phyloP scores from a whole-genome alignment of 192 early-diverging fungal genomes.

The Umbelopsis isabellina region DNA sequence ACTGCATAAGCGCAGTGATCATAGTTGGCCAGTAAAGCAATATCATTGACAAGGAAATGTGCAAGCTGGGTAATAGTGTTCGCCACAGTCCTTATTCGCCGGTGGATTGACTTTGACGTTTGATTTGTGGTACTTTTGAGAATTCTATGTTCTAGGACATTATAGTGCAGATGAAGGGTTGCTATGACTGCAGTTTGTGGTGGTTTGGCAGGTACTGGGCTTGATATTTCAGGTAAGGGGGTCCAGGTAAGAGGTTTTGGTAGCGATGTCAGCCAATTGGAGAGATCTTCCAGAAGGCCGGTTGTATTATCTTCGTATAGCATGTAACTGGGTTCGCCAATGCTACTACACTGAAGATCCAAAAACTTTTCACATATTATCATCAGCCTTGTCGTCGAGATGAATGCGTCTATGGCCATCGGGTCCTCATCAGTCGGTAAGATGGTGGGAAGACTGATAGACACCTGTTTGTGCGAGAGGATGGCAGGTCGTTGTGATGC shows the following conservation, averaged over 20 bases:
- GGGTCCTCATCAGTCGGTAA: slow-evolving; percentile 34
- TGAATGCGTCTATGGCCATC: slow-evolving; percentile 20
- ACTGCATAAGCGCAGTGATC: slow-evolving; percentile 2
- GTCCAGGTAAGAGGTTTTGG: slow-evolving; percentile 28
- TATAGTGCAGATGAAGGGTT: slow-evolving; percentile 39
- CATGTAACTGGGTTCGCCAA: slow-evolving; percentile 12
- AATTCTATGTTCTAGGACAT: slow-evolving; percentile 34
- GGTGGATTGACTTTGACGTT: slow-evolving; percentile 25
- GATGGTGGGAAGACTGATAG: slow-evolving; percentile 26
- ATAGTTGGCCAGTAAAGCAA: not conserved
- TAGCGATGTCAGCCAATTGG: slow-evolving; percentile 25
- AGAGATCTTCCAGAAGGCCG: slow-evolving; percentile 27
- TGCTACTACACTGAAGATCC: slow-evolving; percentile 22
- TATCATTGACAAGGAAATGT: slow-evolving; percentile 11
- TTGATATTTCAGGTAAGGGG: slow-evolving; percentile 1
- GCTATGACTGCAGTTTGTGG: slow-evolving; percentile 28
- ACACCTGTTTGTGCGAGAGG: slow-evolving; percentile 19
- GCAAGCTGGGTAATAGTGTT: slow-evolving; percentile 36
- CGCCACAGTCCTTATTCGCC: slow-evolving; percentile 23
- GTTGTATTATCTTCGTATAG: slow-evolving; percentile 26
- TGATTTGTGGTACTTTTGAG: slow-evolving; percentile 30
- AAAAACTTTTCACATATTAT: slow-evolving; percentile 32
- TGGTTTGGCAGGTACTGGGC: slow-evolving; percentile 25
- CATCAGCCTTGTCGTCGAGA: slow-evolving; percentile 29
- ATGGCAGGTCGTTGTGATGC: slow-evolving; percentile 31